These are phyloP conservation scores for Phytophthora uliginosa DNA, from an alignment of 352 stramenopile species.

Conservation along the genomic window DNA sequence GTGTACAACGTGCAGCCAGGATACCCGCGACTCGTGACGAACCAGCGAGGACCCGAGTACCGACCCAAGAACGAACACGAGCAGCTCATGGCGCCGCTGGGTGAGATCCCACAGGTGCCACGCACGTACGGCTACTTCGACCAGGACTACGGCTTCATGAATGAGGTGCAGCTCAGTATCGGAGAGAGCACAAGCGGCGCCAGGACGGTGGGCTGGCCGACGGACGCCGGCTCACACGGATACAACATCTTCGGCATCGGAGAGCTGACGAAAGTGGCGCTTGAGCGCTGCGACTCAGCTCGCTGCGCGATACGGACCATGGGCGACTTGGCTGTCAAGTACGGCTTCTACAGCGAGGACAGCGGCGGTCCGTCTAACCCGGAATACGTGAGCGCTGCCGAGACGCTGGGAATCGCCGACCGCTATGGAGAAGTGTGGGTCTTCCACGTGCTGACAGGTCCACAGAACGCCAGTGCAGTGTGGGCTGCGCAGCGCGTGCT, in stretches of 20 bases:
- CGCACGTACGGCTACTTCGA: conserved; percentile 96
- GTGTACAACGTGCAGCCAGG: conserved; percentile 80
- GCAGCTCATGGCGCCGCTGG: conserved; percentile 70
- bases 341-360: conserved; percentile 96
- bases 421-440: conserved; percentile 93
- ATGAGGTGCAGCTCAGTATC: conserved; percentile 96
- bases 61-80: conserved; percentile 41
- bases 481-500: conserved; percentile 96
- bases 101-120: conserved; percentile 89
- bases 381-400: conserved; percentile 75
- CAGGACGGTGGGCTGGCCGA: conserved; percentile 80
- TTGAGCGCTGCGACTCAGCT: conserved; percentile 92
- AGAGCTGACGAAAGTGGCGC: conserved; percentile 91
- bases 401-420: conserved; percentile 92
- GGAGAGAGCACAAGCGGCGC: conserved; percentile 94
- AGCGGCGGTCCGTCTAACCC: conserved; percentile 68
- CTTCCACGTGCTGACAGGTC: conserved; percentile 96
- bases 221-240: conserved; percentile 65
- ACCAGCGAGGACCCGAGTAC: conserved; percentile 82
- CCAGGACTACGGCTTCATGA: conserved; percentile 96
- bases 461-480: conserved; percentile 89
- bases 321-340: conserved; percentile 93
- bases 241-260: conserved; percentile 94
- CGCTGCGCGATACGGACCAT: conserved; percentile 91
- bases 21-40: conserved; percentile 79